Evolutionary conservation across 805 yeast genomes (phyloP).

Genomic region (Candida wancherniae): DNA sequence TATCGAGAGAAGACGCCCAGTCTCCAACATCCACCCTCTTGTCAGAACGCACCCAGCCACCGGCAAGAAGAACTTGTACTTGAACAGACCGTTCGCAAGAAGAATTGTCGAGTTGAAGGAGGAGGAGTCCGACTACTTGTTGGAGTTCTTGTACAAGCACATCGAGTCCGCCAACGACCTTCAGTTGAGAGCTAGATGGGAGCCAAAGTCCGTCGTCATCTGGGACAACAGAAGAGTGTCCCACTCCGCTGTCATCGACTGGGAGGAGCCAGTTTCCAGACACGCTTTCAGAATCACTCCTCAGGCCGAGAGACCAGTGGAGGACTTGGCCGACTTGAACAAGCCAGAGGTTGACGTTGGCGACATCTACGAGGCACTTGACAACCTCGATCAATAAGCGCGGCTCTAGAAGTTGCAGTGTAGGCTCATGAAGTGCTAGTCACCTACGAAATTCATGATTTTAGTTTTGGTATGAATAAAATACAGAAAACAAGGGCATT

Average conservation of each 20-base stretch:
- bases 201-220: constrained; percentile 61
- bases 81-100: constrained; percentile 59
- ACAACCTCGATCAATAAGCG: constrained; percentile 5
- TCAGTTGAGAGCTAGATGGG: constrained; percentile 69
- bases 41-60: constrained; percentile 73
- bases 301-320: constrained; percentile 67
- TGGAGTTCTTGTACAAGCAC: constrained; percentile 53
- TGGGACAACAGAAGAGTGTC: constrained; percentile 76
- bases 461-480: too few relatives aligned
- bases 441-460: too few relatives aligned
- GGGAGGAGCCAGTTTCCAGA: constrained; percentile 57
- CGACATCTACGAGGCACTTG: constrained; percentile 13
- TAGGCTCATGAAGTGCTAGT: too few relatives aligned
- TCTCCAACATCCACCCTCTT: constrained; percentile 62
- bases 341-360: constrained; percentile 17
- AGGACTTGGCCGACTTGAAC: constrained; percentile 35
- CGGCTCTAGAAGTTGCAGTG: too few relatives aligned
- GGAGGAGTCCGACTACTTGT: constrained; percentile 61
- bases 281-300: constrained; percentile 74
- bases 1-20: constrained; percentile 59
- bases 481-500: too few relatives aligned
- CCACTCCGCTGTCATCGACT: constrained; percentile 69
- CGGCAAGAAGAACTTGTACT: constrained; percentile 52
- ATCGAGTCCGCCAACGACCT: constrained; percentile 53
- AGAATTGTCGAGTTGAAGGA: constrained; percentile 67